phyloP scores from a whole-genome alignment of 2,329 filamentous ascomycete genomes.

The Elsinoe fawcettii region DNA sequence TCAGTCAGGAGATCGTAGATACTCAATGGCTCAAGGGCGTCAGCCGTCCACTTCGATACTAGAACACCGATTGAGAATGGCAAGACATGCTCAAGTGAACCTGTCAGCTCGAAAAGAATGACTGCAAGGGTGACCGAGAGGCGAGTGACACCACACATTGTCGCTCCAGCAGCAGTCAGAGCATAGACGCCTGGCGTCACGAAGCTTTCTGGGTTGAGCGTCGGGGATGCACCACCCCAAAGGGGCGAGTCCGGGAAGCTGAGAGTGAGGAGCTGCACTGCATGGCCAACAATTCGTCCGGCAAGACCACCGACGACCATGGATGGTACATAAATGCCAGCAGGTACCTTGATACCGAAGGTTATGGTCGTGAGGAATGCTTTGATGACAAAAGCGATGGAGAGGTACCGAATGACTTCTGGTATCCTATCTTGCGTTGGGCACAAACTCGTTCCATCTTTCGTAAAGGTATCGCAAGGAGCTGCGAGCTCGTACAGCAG shows the following conservation, averaged over 20 bases:
- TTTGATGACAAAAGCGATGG: conserved; percentile 80
- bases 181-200: conserved; percentile 97
- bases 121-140: conserved; percentile 89
- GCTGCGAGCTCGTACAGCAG: conserved; percentile 83
- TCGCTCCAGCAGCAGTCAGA: conserved; percentile 86
- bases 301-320: conserved; percentile 96
- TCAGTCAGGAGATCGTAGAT: conserved; percentile 94
- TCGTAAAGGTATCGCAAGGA: conserved; percentile 67
- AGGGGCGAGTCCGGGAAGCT: conserved; percentile 62
- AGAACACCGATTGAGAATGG: conserved; percentile 89
- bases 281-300: conserved; percentile 79
- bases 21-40: conserved; percentile 85
- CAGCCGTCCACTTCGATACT: conserved; percentile 96
- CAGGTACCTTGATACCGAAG: conserved; percentile 92
- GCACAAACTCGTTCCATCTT: conserved; percentile 68
- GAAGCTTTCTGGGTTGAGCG: conserved; percentile 65
- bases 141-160: conserved; percentile 95
- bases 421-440: conserved; percentile 71
- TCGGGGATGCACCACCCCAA: conserved; percentile 65
- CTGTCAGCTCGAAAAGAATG: conserved; percentile 92
- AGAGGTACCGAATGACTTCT: conserved; percentile 61
- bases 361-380: conserved; percentile 80
- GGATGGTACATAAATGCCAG: conserved; percentile 94
- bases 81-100: conserved; percentile 87
- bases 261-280: conserved; percentile 73